Base-by-base conservation (phyloP, 441 rosid species). In the Bocquillonia castaneifolia region DNA sequence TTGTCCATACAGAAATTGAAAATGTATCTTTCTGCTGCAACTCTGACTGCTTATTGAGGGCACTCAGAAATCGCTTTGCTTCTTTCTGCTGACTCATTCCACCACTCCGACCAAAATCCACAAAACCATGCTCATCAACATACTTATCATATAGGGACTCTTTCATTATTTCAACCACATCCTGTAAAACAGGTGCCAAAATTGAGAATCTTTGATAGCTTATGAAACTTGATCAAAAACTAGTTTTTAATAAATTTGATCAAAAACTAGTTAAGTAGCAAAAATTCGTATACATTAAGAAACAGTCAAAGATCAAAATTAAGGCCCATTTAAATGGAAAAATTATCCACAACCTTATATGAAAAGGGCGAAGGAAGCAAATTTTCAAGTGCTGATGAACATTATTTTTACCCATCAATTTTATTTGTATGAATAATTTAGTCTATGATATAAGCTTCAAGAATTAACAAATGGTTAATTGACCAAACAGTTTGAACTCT, bases 81-180 rank as follows among this genome's bases (percentile, higher is more conserved):
- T 94, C 99, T 71, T 90, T 94, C 75, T 90, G 99, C 74, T 88
- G 96, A 76, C 99, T 94, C 99, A 92, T 94, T 70, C 98, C 99
- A 32, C 99, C 97, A 62, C 98, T 90, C 64, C 97, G 86, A 72
- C 91, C 92, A 66, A 88, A 94, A 84, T 94, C 98, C 74, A 94
- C 94, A 72, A 79, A 63, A 67, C 99, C 99, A 76, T 92, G 94
- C 82, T 94, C 99, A 68, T 94, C 97, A 52, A 90, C 84, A 75
- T 83, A 92, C 80, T 90, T 88, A 74, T 92, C 99, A 25, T 90
- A 90, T 52, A 94, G 72, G 32, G 99, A 94, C 79, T 88, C 98
- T 75, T 88, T 92, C 99, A 94, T 94, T 75, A 94, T 92, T 75
- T 92, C 98, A 55, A 94, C 98, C 51, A 85, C 99, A 72, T 94